Evolutionary conservation across 208 protist genomes (phyloP).

Genomic region (Wallacemonas rigidus): DNA sequence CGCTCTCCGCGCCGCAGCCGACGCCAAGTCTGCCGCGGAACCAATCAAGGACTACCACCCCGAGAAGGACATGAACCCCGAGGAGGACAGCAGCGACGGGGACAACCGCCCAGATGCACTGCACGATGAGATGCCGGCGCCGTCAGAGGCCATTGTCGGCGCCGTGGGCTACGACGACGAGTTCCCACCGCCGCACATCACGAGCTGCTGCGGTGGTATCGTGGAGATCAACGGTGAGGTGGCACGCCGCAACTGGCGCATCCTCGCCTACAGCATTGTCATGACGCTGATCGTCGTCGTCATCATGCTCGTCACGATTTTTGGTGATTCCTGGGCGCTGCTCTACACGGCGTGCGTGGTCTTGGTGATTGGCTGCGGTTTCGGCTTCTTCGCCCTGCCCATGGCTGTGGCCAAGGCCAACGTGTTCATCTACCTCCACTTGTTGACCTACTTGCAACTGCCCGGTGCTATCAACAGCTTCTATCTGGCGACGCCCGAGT

Average conservation of each 20-base stretch:
- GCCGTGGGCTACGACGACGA: background rate
- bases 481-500: conserved; percentile 43
- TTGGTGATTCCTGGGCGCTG: conserved; percentile 32
- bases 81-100: background rate
- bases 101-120: too few species aligned
- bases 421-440: conserved; percentile 59
- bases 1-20: background rate
- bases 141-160: background rate
- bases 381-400: conserved; percentile 62
- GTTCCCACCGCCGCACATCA: conserved; percentile 5
- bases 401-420: conserved; percentile 63
- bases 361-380: conserved; percentile 32
- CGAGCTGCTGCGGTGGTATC: conserved; percentile 36
- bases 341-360: conserved; percentile 34
- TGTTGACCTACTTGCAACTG: conserved; percentile 55
- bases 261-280: conserved; percentile 49
- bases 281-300: conserved; percentile 46
- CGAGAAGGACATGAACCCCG: conserved; percentile 6
- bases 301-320: conserved; percentile 45
- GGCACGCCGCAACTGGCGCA: conserved; percentile 40
- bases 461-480: conserved; percentile 63
- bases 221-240: conserved; percentile 68
- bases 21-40: background rate
- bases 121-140: background rate
- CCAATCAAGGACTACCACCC: conserved; percentile 14